Evolutionary conservation across 2,329 filamentous ascomycete species (phyloP).

Genomic region (Neurospora sp.): DNA sequence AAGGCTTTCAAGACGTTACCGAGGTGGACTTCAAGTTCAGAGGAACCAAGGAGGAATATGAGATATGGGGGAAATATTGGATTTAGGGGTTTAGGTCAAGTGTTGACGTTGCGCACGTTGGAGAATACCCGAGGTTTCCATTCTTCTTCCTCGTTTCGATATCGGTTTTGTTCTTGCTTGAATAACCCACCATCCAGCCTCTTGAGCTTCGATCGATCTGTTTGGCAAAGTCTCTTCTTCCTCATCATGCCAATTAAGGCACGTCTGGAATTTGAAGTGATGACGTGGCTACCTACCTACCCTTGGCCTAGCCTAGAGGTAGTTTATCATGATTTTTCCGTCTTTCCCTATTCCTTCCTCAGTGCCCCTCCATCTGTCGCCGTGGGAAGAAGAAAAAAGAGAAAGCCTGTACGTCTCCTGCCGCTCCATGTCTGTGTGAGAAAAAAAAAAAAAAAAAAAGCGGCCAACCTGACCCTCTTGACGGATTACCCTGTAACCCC

Average conservation of each 20-base stretch:
- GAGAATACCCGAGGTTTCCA: background rate
- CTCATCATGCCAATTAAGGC: background rate
- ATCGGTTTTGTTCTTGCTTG: background rate
- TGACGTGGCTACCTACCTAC: background rate
- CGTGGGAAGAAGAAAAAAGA: background rate
- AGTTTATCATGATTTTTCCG: background rate
- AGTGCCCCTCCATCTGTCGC: background rate
- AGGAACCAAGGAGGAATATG: constrained; percentile 57
- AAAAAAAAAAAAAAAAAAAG: background rate
- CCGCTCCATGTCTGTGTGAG: background rate
- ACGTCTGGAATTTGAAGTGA: background rate
- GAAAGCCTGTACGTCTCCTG: background rate
- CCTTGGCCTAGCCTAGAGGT: background rate
- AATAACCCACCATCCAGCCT: background rate
- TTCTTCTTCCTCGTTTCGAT: background rate
- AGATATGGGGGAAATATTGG: constrained; percentile 72
- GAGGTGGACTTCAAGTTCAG: constrained; percentile 67
- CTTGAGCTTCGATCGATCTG: background rate
- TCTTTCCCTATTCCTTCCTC: background rate
- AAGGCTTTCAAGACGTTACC: constrained; percentile 77
- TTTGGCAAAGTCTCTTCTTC: background rate
- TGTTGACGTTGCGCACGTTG: background rate
- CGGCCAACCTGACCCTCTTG: background rate
- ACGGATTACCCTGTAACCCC: background rate
- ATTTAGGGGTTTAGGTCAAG: constrained; percentile 29